Evolutionary conservation across 2,329 filamentous ascomycete genomes (phyloP).

Genomic region (Hypoxylon sp.): DNA sequence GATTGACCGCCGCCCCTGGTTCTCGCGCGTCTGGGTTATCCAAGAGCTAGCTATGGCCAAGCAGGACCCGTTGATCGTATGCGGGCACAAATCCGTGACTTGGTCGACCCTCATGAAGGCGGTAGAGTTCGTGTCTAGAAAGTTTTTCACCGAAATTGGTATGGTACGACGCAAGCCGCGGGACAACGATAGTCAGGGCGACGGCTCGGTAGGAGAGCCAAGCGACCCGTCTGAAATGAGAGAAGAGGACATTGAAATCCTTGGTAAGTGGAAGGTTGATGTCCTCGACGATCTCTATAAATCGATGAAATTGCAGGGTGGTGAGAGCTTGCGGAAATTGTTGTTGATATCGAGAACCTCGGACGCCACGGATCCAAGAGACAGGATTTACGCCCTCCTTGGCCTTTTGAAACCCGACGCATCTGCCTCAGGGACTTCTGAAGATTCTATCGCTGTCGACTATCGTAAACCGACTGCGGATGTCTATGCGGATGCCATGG

Average conservation of each 20-base stretch:
- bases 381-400: constrained; percentile 26
- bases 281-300: constrained; percentile 17
- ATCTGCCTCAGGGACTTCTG: not conserved
- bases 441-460: constrained; percentile 5
- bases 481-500: constrained; percentile 19
- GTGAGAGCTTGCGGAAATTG: constrained; percentile 19
- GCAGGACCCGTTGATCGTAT: constrained; percentile 22
- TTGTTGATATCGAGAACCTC: constrained; percentile 22
- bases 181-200: not conserved
- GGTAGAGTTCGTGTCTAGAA: not conserved
- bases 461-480: constrained; percentile 16
- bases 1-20: constrained; percentile 15
- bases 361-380: constrained; percentile 25
- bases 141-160: constrained; percentile 5
- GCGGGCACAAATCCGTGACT: constrained; percentile 13
- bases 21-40: constrained; percentile 33
- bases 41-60: constrained; percentile 30
- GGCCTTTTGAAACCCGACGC: constrained; percentile 11
- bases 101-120: constrained; percentile 26
- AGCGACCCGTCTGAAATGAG: not conserved
- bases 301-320: constrained; percentile 12
- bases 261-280: not conserved
- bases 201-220: not conserved
- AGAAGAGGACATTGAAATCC: constrained; percentile 15
- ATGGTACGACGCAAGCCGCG: constrained; percentile 5